Base-by-base conservation (phyloP, 129 eudicot genomes). In the Arctium lappa region DNA sequence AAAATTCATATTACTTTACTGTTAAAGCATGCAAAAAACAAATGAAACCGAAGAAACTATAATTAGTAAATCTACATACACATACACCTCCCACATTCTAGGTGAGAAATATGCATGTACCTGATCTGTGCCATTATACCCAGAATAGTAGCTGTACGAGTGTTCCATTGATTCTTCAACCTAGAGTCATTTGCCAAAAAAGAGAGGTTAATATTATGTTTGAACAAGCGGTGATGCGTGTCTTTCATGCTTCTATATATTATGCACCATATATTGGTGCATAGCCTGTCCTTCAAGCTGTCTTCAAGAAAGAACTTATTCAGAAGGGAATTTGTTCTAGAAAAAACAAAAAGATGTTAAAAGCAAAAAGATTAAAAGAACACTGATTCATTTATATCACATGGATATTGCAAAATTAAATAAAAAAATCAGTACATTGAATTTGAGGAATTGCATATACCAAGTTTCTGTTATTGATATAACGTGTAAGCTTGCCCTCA, bases 121-220 rank as follows among this genome's bases (percentile, higher is more conserved):
- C 99, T 84, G 88, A 36, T 88, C 89, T 72, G 97, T 90, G 69
- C 97, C 94, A 78, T 89, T 89, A 79, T 91, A 89, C 77, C 91
- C 98, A 44, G 89, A 53, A 86, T 95, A 95, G 81, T 95, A 95
- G 83, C 90, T 86, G 85, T 82, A 95, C 8, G 99, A 86, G 79
- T 93, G 93, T 72, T 91, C 94, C 37, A 91, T 81, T 65, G 48
- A 62, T 75, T 89, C 92, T 73, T 85, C 86, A 72, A 95, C 87
- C 99, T 95, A 84, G 81, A 85, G 40, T 62, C 73, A 76, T 48
- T 84, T 85, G 76, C 85, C 78, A 86, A 73, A 71, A 86, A 81
- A 62, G 34, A 73, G 48, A 74, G 40, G 34, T 76, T 72, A 72
- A 46, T 60, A 70, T 82, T 69, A 73, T 27, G 72, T 53, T 42